phyloP scores from a whole-genome alignment of 1,139 yeast genomes.

The Yamadazyma atlantica region DNA sequence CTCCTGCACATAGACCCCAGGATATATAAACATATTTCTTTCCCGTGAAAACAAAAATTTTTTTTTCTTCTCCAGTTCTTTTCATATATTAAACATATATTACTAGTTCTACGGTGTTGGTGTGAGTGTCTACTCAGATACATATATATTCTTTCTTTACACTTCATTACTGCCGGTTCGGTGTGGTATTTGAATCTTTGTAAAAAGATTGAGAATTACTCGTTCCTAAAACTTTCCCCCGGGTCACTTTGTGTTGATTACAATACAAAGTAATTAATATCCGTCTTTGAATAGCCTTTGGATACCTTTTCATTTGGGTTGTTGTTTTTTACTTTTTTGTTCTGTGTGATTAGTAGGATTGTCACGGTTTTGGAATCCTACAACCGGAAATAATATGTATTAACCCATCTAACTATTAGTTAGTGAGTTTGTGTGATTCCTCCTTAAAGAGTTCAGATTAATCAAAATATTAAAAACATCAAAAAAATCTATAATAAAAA shows the following conservation, averaged over 20 bases:
- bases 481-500: too few species aligned
- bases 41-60: not conserved
- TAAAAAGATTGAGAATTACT: not conserved
- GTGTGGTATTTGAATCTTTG: conserved; percentile 1
- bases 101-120: not conserved
- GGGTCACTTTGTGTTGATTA: not conserved
- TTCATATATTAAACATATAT: not conserved
- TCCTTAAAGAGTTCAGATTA: not conserved
- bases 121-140: not conserved
- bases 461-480: not conserved
- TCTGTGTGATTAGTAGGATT: conserved; percentile 1
- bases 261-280: not conserved
- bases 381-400: not conserved
- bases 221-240: not conserved
- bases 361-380: not conserved
- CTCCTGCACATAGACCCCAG: not conserved
- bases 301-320: not conserved
- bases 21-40: not conserved
- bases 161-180: conserved; percentile 1
- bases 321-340: not conserved
- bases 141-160: not conserved
- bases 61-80: conserved; percentile 1
- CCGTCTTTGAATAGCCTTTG: not conserved
- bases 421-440: not conserved
- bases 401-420: not conserved